phyloP scores from a whole-genome alignment of 2,329 filamentous ascomycete genomes.

The Lachnellula occidentalis region DNA sequence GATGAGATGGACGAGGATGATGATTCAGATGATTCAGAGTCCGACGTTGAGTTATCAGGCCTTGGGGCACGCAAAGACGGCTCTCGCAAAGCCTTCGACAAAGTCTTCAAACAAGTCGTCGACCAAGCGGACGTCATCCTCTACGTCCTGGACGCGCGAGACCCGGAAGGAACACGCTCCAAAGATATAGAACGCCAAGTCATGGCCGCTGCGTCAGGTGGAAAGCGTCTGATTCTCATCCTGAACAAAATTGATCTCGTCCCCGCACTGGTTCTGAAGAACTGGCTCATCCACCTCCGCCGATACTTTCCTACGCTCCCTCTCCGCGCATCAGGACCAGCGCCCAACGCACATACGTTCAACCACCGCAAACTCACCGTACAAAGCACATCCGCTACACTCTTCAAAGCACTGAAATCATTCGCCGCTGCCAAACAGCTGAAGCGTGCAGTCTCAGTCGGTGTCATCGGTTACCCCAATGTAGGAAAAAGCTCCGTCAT shows the following conservation, averaged over 20 bases:
- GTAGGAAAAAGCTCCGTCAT: conserved; percentile 96
- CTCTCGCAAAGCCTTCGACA: conserved; percentile 86
- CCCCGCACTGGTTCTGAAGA: conserved; percentile 73
- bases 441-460: conserved; percentile 84
- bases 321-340: conserved; percentile 75
- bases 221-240: conserved; percentile 84
- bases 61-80: conserved; percentile 51
- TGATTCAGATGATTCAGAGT: conserved; percentile 41
- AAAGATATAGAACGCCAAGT: conserved; percentile 86
- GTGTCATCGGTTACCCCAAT: conserved; percentile 92
- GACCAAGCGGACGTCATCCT: conserved; percentile 85
- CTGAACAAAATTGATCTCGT: conserved; percentile 95
- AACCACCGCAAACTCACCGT: conserved; percentile 87
- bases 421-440: conserved; percentile 78
- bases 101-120: conserved; percentile 90
- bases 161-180: conserved; percentile 85
- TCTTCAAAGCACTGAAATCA: conserved; percentile 86
- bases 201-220: conserved; percentile 78
- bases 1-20: conserved; percentile 54
- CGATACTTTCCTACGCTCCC: conserved; percentile 89
- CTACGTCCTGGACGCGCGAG: conserved; percentile 88
- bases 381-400: conserved; percentile 75
- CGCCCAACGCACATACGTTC: conserved; percentile 83
- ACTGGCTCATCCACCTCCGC: conserved; percentile 78
- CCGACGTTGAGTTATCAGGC: conserved; percentile 44